Conservation (phyloP, 495 filamentous ascomycete genomes). For the Aspergillus wentii region DNA sequence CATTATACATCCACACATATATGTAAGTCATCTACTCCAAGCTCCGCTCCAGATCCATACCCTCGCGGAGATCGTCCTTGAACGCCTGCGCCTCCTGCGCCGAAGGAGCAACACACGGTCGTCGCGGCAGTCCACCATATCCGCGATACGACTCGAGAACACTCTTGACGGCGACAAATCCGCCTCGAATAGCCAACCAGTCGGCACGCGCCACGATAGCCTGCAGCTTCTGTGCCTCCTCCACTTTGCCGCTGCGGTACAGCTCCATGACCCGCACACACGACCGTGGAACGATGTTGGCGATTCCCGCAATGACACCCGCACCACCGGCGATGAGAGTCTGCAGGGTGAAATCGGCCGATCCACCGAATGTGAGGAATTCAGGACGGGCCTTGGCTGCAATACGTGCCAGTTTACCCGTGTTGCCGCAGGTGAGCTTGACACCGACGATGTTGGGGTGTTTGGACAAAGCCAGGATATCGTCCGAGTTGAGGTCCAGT, state of each 20-base stretch:
- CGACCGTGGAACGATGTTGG: slow-evolving; percentile 75
- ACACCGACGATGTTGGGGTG: slow-evolving; percentile 87
- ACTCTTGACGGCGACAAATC: slow-evolving; percentile 81
- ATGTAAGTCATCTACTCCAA: too few species aligned
- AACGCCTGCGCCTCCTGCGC: slow-evolving; percentile 54
- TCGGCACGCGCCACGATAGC: slow-evolving; percentile 76
- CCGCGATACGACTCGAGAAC: slow-evolving; percentile 67
- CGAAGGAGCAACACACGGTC: slow-evolving; percentile 68
- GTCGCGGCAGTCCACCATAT: slow-evolving; percentile 74
- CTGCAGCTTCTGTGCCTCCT: slow-evolving; percentile 72
- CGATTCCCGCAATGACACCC: slow-evolving; percentile 79
- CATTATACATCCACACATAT: too few species aligned
- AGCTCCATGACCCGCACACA: slow-evolving; percentile 69
- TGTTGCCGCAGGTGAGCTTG: slow-evolving; percentile 93
- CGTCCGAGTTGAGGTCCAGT: slow-evolving; percentile 77
- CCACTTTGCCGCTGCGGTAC: slow-evolving; percentile 62
- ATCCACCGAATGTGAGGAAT: slow-evolving; percentile 83
- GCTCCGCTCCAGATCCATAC: slow-evolving; percentile 63
- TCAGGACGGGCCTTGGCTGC: slow-evolving; percentile 57
- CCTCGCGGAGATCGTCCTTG: slow-evolving; percentile 68
- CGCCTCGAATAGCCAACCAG: slow-evolving; percentile 83
- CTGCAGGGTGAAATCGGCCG: slow-evolving; percentile 84
- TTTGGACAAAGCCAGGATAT: slow-evolving; percentile 65
- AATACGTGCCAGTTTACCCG: slow-evolving; percentile 81
- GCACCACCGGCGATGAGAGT: slow-evolving; percentile 79